Conservation (phyloP, 106 monocot species). For the Iris macrosiphon region DNA sequence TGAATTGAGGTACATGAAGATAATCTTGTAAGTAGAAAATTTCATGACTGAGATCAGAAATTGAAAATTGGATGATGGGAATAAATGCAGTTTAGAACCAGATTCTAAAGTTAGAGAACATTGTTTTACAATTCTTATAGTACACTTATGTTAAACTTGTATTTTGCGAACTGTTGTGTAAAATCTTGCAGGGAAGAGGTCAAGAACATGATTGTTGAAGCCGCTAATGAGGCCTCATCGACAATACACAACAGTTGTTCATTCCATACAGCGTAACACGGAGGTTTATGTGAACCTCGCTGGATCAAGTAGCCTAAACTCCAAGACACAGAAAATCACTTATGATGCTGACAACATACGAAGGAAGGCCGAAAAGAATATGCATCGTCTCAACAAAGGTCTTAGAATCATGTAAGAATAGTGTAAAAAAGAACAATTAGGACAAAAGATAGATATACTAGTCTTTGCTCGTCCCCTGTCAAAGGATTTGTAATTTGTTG, state of each 20-base stretch:
- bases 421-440: background rate
- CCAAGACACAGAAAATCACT: slow-evolving; percentile 32
- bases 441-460: background rate
- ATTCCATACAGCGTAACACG: slow-evolving; percentile 36
- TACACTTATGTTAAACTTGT: no score
- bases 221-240: slow-evolving; percentile 50
- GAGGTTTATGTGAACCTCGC: slow-evolving; percentile 12
- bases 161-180: no score
- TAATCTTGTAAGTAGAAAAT: no score
- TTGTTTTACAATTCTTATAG: no score
- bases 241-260: slow-evolving; percentile 62
- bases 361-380: slow-evolving; percentile 41
- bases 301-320: slow-evolving; percentile 22
- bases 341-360: slow-evolving; percentile 47
- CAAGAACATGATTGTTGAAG: slow-evolving; percentile 46
- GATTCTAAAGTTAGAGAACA: no score
- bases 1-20: no score
- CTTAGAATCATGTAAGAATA: slow-evolving; percentile 72
- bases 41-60: no score
- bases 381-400: slow-evolving; percentile 42
- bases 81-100: no score
- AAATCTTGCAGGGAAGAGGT: no score
- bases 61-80: no score
- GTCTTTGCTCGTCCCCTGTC: background rate
- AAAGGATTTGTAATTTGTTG: slow-evolving; percentile 10